Evolutionary conservation across 257 asterid species (phyloP).

Genomic region (Eucommia ulmoides): DNA sequence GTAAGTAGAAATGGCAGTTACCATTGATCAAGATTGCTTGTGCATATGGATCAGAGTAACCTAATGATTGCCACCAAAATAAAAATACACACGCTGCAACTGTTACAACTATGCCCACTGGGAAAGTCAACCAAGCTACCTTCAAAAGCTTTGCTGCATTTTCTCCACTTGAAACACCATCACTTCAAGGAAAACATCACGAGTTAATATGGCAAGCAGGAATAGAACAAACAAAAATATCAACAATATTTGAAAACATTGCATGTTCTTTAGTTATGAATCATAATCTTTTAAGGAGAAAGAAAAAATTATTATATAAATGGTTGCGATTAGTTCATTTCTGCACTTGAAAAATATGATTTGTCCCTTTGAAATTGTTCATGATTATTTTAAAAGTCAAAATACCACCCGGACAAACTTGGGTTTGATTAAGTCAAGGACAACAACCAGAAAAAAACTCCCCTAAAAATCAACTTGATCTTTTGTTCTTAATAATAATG

Average conservation of each 20-base stretch:
- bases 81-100: constrained; percentile 47
- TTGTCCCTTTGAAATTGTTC: too few relatives aligned
- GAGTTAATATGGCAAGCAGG: constrained; percentile 7
- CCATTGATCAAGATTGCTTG: constrained; percentile 82
- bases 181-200: constrained; percentile 30
- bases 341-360: too few relatives aligned
- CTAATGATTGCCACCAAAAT: constrained; percentile 81
- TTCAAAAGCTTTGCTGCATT: constrained; percentile 63
- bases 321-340: too few relatives aligned
- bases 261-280: background rate
- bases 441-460: too few relatives aligned
- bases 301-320: too few relatives aligned
- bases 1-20: constrained; percentile 19
- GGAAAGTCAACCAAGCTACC: constrained; percentile 86
- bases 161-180: constrained; percentile 41
- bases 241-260: background rate
- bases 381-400: too few relatives aligned
- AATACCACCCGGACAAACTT: too few relatives aligned
- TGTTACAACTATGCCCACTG: constrained; percentile 57
- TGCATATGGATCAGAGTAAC: constrained; percentile 62
- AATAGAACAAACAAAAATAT: constrained; percentile 7
- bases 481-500: too few relatives aligned
- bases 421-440: too few relatives aligned
- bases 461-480: too few relatives aligned
- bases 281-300: too few relatives aligned